Base-by-base conservation (phyloP, 768 basidiomycete species). In the Xerocomus brunneocitrinus region DNA sequence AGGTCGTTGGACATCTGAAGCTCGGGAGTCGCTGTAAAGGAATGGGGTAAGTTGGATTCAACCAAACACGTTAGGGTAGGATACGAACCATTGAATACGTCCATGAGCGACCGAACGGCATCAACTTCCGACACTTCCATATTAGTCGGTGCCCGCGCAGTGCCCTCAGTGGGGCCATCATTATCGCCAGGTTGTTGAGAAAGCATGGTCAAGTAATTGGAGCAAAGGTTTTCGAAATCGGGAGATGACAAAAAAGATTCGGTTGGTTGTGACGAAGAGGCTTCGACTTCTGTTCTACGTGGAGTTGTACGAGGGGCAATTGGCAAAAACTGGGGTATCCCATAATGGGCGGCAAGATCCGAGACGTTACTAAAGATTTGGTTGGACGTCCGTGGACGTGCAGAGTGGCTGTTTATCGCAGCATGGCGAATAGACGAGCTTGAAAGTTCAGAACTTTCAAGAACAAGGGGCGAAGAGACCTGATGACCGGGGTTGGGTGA, bases 301-400 rank as follows among this genome's bases (percentile, higher is more conserved):
- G 79, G 76, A 59, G 74, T 76, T 67, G 81, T 81, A 50, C 81
- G 78, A 56, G 87, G 87, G 52, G 81, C 80, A 49, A 81, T 82
- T 43, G 88, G 87, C 45, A 90, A 70, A 57, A 76, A 79, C 60
- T 82, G 79, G 55, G 88, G 87, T 66, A 89, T 82, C 72, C 87
- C 87, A 87, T 89, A 83, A 54, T 88, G 87, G 64, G 82, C 76
- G 62, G 86, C 83, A 52, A 87, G 74, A 73, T 85, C 87, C 71
- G 79, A 78, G 50, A 83, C 72, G 68, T 80, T 79, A 62, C 74
- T 71, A 63, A 87, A 87, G 60, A 87, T 79, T 73, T 76, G 75
- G 53, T 74, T 75, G 38, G 79, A 79, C 74, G 87, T 85, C 84
- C 82, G 73, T 70, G 74, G 86, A 87, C 84, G 83, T 67, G 71